Evolutionary conservation across 2,329 filamentous ascomycete species (phyloP).

Genomic region (Fusarium sp.): DNA sequence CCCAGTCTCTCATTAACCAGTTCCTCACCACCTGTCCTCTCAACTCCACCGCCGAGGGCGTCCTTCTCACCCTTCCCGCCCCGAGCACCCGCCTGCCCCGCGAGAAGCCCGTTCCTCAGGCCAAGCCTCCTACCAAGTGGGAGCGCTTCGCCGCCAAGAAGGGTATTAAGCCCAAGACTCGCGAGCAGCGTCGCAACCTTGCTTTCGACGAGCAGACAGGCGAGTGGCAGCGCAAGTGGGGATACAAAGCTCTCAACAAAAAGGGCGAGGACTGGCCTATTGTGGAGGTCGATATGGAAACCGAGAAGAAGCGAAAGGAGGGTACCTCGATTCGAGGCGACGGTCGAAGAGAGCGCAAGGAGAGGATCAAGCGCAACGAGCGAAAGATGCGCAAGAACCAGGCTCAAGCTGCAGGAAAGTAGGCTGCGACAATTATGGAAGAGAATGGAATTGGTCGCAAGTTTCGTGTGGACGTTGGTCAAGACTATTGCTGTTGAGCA

Average conservation of each 20-base stretch:
- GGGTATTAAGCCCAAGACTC: constrained; percentile 90
- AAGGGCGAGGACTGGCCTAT: constrained; percentile 83
- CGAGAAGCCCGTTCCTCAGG: constrained; percentile 88
- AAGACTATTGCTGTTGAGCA: constrained; percentile 35
- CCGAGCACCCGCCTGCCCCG: constrained; percentile 80
- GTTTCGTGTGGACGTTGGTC: constrained; percentile 22
- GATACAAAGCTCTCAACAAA: constrained; percentile 92
- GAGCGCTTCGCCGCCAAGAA: constrained; percentile 96
- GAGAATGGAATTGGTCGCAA: constrained; percentile 7
- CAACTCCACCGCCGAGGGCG: constrained; percentile 74
- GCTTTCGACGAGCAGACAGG: constrained; percentile 86
- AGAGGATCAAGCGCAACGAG: constrained; percentile 78
- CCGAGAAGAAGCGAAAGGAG: constrained; percentile 72
- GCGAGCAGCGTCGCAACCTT: constrained; percentile 79
- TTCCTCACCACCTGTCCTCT: constrained; percentile 90
- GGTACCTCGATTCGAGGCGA: constrained; percentile 72
- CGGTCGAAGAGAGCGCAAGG: constrained; percentile 73
- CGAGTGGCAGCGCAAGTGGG: constrained; percentile 95
- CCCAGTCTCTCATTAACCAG: constrained; percentile 93
- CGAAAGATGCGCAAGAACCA: constrained; percentile 76
- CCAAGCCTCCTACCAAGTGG: constrained; percentile 92
- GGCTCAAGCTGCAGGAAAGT: constrained; percentile 52
- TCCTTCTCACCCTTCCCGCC: constrained; percentile 82
- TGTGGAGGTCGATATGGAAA: constrained; percentile 88
- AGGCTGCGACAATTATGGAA: constrained; percentile 20